Percentiles rank a stretch among this genome's conserved stretches.
These are phyloP conservation scores for Fragilaria radians DNA, from an alignment of 108 stramenopile species.

Conservation along the genomic window DNA sequence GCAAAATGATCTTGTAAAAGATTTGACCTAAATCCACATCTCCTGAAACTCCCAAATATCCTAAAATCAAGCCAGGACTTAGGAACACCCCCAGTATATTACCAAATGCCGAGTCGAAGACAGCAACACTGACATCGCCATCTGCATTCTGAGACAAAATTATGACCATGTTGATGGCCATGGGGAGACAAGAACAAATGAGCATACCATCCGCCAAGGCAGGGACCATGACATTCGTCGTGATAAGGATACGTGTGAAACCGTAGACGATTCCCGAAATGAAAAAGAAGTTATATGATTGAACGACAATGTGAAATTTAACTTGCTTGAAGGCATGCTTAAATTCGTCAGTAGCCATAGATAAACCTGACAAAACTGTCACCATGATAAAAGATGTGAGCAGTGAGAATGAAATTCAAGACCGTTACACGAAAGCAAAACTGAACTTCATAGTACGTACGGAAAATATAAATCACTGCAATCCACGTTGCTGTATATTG, in stretches of 20 bases:
- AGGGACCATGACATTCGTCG: not conserved
- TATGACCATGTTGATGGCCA: constrained; percentile 64
- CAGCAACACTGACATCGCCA: constrained; percentile 60
- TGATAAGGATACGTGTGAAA: constrained; percentile 28
- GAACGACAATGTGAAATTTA: constrained; percentile 53
- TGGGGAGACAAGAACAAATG: constrained; percentile 49
- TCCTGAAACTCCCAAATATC: constrained; percentile 33
- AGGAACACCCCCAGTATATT: constrained; percentile 60
- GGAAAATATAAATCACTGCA: constrained; percentile 58
- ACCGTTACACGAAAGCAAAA: not conserved
- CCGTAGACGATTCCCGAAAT: constrained; percentile 44
- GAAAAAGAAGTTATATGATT: constrained; percentile 45
- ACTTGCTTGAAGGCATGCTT: constrained; percentile 37
- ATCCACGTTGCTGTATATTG: constrained; percentile 64
- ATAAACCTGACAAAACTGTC: constrained; percentile 31
- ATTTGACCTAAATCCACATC: constrained; percentile 34
- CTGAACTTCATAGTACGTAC: too few relatives aligned
- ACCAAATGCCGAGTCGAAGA: constrained; percentile 53
- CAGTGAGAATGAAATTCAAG: not conserved
- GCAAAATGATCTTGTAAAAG: constrained; percentile 41
- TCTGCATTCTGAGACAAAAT: constrained; percentile 49
- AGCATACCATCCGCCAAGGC: constrained; percentile 33
- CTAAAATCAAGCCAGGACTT: constrained; percentile 44
- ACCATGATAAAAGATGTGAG: not conserved
- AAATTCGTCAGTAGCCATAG: constrained; percentile 52